Conservation (phyloP, 1,284 basidiomycete species). For the Leccinum angustisporum region DNA sequence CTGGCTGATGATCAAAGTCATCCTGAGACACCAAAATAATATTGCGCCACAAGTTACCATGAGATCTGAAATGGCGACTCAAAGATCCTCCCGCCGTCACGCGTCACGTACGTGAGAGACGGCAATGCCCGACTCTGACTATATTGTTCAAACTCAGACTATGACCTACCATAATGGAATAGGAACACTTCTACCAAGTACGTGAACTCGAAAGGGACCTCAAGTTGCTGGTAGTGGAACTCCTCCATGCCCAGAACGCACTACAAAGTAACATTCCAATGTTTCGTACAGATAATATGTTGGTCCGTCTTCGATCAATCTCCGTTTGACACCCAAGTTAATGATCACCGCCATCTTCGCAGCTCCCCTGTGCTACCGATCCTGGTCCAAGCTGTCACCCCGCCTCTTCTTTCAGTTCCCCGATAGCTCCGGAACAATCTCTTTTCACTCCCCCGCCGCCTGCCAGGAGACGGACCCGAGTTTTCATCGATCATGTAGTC, state of each 20-base stretch:
- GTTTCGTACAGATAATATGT: neutral
- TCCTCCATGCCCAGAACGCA: neutral
- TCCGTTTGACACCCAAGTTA: neutral
- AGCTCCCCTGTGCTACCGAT: constrained; percentile 9
- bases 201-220: neutral
- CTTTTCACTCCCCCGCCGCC: constrained; percentile 34
- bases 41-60: neutral
- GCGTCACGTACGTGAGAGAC: neutral
- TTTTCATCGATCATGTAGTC: constrained; percentile 18
- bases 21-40: neutral
- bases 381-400: constrained; percentile 8
- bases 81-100: neutral
- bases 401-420: constrained; percentile 11
- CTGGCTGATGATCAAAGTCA: neutral
- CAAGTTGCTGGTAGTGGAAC: neutral
- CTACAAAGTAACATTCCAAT: constrained; percentile 24
- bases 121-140: neutral
- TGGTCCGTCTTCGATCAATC: constrained; percentile 16
- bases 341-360: constrained; percentile 1
- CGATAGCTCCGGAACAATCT: constrained; percentile 14
- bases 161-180: neutral
- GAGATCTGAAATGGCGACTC: neutral
- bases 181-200: neutral
- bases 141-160: neutral
- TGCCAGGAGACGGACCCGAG: constrained; percentile 9